Base-by-base conservation (phyloP, 441 rosid species). In the Adansonia rubrostipa region DNA sequence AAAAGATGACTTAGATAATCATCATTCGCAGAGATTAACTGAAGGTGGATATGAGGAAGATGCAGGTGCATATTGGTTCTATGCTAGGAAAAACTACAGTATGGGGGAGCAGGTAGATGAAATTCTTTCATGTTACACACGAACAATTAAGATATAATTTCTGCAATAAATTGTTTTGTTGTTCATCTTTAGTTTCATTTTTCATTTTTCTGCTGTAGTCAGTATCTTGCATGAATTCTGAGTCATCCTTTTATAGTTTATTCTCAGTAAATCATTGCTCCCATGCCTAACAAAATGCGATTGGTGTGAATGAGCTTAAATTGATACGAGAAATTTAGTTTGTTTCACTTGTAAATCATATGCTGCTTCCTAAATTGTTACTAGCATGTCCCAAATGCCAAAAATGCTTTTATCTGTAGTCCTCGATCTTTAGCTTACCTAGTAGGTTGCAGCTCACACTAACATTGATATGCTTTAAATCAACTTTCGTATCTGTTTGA, bases 41-140 rank as follows among this genome's bases (percentile, higher is more conserved):
- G 99, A 96, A 86, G 99, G 93, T 81, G 90, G 91, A 40, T 93
- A 85, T 22, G 87, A 92, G 80, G 98, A 87, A 79, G 89, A 84
- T 71, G 75, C 77, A 71, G 82, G 77, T 66, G 88, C 97, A 5
- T 96, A 96, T 83, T 96, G 97, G 84, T 92, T 93, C 84, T 93
- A 90, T 77, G 94, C 98, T 47, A 89, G 88, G 84, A 84, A 82
- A 80, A 86, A 80, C 79, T 92, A 93, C 79, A 85, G 80, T 68
- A 83, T 74, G 76, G 97, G 97, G 88, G 91, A 36, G 58, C 98
- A 95, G 99, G 99, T 95, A 88, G 10, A 9, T 45, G 9, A 72
- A 57, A 71, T 73, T 74, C 69, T 80, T 40, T 62, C 48, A 14
- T 71, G 36, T 69, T 71, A 36, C 54, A 71, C 50, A 9, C 6